Conservation (phyloP, 345 rosid genomes). For the Mangifera indica region DNA sequence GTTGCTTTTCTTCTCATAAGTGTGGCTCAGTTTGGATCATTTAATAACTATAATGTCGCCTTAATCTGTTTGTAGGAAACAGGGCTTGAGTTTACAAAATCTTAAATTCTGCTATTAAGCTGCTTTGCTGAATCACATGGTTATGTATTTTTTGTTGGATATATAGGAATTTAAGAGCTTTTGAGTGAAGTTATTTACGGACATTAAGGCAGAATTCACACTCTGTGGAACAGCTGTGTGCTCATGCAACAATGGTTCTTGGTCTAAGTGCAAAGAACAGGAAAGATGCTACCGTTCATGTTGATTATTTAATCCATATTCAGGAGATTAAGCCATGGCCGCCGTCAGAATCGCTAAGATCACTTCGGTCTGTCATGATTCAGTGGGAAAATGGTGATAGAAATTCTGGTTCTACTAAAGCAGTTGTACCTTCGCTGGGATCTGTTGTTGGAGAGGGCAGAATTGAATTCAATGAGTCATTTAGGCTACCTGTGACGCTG, state of each 20-base stretch:
- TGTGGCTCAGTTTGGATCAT: constrained; percentile 6
- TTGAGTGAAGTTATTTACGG: not conserved
- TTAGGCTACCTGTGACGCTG: constrained; percentile 69
- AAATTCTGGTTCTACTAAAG: constrained; percentile 61
- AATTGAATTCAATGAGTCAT: constrained; percentile 76
- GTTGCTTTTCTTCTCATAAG: constrained; percentile 1
- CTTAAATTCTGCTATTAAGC: too few relatives aligned
- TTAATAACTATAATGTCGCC: constrained; percentile 3
- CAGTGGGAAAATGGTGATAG: constrained; percentile 92
- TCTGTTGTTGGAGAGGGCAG: constrained; percentile 77
- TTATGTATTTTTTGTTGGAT: not conserved
- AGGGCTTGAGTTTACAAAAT: not conserved
- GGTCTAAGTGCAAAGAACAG: constrained; percentile 60
- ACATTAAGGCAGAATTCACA: not conserved
- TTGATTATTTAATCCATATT: constrained; percentile 63
- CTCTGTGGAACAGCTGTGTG: constrained; percentile 12
- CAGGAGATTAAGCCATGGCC: constrained; percentile 97
- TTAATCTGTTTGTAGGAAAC: constrained; percentile 22
- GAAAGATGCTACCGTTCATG: constrained; percentile 51
- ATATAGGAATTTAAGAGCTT: constrained; percentile 21
- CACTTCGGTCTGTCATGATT: constrained; percentile 76
- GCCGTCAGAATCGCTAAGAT: constrained; percentile 83
- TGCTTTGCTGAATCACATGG: too few relatives aligned
- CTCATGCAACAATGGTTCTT: constrained; percentile 53
- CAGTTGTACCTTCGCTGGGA: constrained; percentile 72